Conservation (phyloP, 2,329 filamentous ascomycete species). For the Ophiostoma quercus region DNA sequence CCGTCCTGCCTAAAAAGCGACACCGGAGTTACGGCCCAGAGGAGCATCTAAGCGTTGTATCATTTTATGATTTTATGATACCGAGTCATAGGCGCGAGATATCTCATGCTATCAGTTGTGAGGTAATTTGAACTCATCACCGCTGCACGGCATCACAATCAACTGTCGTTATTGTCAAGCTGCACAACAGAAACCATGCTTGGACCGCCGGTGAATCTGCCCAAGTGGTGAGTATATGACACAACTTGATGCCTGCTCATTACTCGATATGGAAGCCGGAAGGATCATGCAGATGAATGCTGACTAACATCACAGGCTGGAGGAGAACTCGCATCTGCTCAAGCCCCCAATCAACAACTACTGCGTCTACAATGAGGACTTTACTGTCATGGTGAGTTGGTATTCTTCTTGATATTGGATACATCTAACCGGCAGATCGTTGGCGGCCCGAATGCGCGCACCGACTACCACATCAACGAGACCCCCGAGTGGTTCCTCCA, state of each 20-base stretch:
- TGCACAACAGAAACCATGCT: conserved; percentile 38
- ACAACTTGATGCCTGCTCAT: neutral
- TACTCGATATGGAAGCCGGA: neutral
- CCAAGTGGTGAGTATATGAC: conserved; percentile 48
- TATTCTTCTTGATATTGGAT: neutral
- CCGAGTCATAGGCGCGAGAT: neutral
- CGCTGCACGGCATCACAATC: neutral
- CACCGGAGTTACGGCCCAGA: conserved; percentile 22
- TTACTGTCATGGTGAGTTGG: conserved; percentile 67
- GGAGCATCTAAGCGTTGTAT: neutral
- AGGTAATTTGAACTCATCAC: neutral
- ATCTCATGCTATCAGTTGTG: neutral
- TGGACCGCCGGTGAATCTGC: conserved; percentile 49
- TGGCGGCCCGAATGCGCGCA: conserved; percentile 90
- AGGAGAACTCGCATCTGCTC: conserved; percentile 74
- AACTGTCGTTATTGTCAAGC: neutral
- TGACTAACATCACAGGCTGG: conserved; percentile 58
- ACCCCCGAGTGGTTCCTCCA: conserved; percentile 99
- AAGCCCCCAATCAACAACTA: conserved; percentile 96
- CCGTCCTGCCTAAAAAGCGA: conserved; percentile 22
- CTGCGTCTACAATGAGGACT: conserved; percentile 82
- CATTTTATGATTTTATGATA: neutral
- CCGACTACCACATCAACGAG: conserved; percentile 96
- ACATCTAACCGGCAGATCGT: conserved; percentile 44
- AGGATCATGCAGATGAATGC: neutral